A percentile compares a stretch with the other conserved stretches of the same genome.
Conservation (phyloP, 202 grass and related monocot genomes). For the Zizania palustris region DNA sequence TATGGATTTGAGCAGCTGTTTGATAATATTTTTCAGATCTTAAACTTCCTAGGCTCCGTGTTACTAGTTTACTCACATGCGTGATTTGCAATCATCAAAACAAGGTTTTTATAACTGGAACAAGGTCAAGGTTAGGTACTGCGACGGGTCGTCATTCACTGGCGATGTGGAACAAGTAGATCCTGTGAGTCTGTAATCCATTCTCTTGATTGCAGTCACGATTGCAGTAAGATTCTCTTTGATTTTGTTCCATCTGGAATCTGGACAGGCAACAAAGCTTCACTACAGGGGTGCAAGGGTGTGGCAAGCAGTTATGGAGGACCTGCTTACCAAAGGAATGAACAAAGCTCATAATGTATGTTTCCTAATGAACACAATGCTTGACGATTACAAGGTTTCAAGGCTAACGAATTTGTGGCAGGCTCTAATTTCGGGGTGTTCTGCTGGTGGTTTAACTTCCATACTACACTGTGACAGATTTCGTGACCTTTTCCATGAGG, state of each 20-base stretch:
- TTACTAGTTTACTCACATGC: not conserved
- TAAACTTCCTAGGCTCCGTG: no score
- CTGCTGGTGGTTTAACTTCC: conserved; percentile 81
- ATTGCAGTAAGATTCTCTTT: not conserved
- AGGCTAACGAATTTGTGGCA: conserved; percentile 48
- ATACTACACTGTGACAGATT: conserved; percentile 96
- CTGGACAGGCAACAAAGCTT: conserved; percentile 60
- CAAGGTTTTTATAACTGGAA: conserved; percentile 85
- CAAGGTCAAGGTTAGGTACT: conserved; percentile 68
- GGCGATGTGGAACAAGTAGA: conserved; percentile 57
- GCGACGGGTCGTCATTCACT: conserved; percentile 71
- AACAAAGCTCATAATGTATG: conserved; percentile 66
- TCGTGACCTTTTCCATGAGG: conserved; percentile 55
- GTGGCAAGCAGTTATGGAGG: conserved; percentile 60
- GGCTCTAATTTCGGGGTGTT: conserved; percentile 84
- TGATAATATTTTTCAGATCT: not conserved
- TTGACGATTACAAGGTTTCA: conserved; percentile 6
- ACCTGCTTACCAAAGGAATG: conserved; percentile 80
- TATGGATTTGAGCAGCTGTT: conserved; percentile 27
- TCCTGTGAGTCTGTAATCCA: conserved; percentile 57
- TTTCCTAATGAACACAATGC: conserved; percentile 25
- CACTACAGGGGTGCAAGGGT: conserved; percentile 73
- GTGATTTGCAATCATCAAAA: conserved; percentile 22
- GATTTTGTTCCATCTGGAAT: conserved; percentile 32
- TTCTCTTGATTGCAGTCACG: not conserved